Evolutionary conservation across 208 protist species (phyloP).

Genomic region (Crithidia brevicula): DNA sequence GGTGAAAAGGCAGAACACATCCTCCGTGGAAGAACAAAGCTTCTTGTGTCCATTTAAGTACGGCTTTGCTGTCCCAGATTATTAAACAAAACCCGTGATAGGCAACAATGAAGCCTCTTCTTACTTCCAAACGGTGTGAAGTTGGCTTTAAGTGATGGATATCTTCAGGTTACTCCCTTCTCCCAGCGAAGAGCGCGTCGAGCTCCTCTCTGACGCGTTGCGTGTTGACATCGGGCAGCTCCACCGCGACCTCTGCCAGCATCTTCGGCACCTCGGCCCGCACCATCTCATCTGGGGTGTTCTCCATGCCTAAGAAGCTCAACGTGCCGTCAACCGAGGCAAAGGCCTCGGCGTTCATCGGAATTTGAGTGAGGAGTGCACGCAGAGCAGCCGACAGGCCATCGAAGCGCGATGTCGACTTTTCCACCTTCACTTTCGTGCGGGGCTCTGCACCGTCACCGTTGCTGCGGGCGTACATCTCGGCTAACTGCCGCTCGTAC

Average conservation of each 20-base stretch:
- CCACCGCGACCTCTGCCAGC: conserved; percentile 51
- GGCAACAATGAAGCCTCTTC: too few species aligned
- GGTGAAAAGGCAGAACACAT: too few species aligned
- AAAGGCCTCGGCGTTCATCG: conserved; percentile 46
- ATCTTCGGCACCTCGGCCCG: conserved; percentile 65
- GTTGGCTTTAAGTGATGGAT: background rate
- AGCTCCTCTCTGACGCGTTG: conserved; percentile 33
- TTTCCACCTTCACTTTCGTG: conserved; percentile 24
- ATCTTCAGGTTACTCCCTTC: background rate
- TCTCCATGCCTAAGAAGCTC: conserved; percentile 51
- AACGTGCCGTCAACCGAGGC: conserved; percentile 71
- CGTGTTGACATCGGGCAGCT: conserved; percentile 53
- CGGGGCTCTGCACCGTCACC: conserved; percentile 16
- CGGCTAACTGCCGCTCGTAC: conserved; percentile 30
- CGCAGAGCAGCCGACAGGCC: conserved; percentile 46
- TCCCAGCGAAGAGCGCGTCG: conserved; percentile 13
- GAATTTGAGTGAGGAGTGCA: conserved; percentile 37
- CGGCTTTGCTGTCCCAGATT: too few species aligned
- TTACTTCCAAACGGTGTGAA: too few species aligned
- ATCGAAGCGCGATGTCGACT: conserved; percentile 17
- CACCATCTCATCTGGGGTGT: conserved; percentile 53
- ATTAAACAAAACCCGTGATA: too few species aligned
- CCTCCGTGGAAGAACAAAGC: too few species aligned
- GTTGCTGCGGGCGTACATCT: conserved; percentile 37
- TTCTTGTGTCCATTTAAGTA: too few species aligned